Base-by-base conservation (phyloP, 352 stramenopile genomes). In the Phytophthora kernoviae region DNA sequence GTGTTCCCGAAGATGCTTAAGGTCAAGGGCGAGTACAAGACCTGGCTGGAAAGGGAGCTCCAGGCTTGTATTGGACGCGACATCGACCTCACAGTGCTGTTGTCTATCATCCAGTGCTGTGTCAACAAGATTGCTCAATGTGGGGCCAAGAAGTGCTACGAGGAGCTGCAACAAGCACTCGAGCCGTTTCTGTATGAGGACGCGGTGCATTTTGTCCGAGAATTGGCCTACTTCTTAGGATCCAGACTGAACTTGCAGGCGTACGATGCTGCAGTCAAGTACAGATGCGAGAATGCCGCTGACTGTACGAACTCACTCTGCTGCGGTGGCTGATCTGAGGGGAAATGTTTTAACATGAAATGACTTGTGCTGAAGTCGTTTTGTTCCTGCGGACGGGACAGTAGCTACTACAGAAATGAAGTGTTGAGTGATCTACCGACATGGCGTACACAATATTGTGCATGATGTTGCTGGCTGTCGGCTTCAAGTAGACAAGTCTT, bases 151-250 rank as follows among this genome's bases (percentile, higher is more conserved):
- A 66, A 75, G 27, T 77, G 76, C 44, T 81, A 83, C 50, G 32
- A 65, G 0, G 73, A 83, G 22, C 62, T 93, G 9, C 37, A 83
- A 20, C 52, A 59, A 33, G 79, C 79, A 5, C 59, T 94, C 15
- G 55, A 67, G 53, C 75, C 78, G 8, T 94, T 93, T 60, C 49
- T 94, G 30, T 79, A 79, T 17, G 83, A 90, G 22, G 84, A 91
- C 41, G 62, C 80, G 0, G 36, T 45, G 9, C 48, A 71, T 8
- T 94, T 94, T 54, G 81, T 88, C 4, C 62, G 63, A 21, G 85
- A 94, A 52, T 40, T 91, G 22, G 72, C 82, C 9, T 81, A 50
- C 48, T 94, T 91, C 61, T 63, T 94, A 32, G 70, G 47, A 14
- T 91, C 79, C 15, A 68, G 77, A 11, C 60, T 94, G 22, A 92